These are phyloP conservation scores for Rhododendron ferrugineum DNA, from an alignment of 148 eudicot genomes.

Conservation along the genomic window DNA sequence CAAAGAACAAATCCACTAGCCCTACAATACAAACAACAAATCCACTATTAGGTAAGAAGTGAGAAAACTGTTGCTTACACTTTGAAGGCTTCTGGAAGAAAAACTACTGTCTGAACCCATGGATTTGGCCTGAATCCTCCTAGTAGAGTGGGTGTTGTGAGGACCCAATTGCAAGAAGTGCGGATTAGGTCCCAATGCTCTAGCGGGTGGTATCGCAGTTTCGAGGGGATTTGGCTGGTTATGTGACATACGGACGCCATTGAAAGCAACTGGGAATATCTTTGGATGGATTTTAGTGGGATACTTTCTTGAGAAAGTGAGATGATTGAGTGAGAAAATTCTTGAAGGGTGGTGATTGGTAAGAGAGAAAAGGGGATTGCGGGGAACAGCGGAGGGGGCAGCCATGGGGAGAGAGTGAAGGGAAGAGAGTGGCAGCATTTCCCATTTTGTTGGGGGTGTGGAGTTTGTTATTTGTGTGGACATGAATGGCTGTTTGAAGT, in stretches of 20 bases:
- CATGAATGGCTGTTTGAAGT: slow-evolving; percentile 19
- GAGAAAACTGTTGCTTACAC: slow-evolving; percentile 26
- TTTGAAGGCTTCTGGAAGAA: slow-evolving; percentile 34
- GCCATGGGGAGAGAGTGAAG: slow-evolving; percentile 32
- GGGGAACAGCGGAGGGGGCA: slow-evolving; percentile 30
- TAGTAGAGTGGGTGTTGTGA: slow-evolving; percentile 18
- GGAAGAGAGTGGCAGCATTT: slow-evolving; percentile 13
- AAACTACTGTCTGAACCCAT: slow-evolving; percentile 29
- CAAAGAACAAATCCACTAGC: too few relatives aligned
- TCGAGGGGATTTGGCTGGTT: slow-evolving; percentile 17
- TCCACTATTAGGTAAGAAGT: not conserved
- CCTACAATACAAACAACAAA: not conserved
- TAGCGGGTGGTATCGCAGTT: slow-evolving; percentile 18
- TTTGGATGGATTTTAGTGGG: slow-evolving; percentile 8
- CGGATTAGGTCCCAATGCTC: slow-evolving; percentile 24
- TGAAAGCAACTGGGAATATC: not conserved
- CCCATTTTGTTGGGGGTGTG: slow-evolving; percentile 12
- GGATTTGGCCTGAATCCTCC: slow-evolving; percentile 32
- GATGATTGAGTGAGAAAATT: not conserved
- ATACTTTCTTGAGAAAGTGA: not conserved
- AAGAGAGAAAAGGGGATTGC: slow-evolving; percentile 17
- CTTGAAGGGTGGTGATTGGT: slow-evolving; percentile 19
- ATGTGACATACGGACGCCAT: slow-evolving; percentile 17
- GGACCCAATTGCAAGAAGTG: slow-evolving; percentile 34
- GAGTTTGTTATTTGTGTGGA: slow-evolving; percentile 37